phyloP scores from a whole-genome alignment of 1,284 basidiomycete species.

The Porogramme epimiltina region DNA sequence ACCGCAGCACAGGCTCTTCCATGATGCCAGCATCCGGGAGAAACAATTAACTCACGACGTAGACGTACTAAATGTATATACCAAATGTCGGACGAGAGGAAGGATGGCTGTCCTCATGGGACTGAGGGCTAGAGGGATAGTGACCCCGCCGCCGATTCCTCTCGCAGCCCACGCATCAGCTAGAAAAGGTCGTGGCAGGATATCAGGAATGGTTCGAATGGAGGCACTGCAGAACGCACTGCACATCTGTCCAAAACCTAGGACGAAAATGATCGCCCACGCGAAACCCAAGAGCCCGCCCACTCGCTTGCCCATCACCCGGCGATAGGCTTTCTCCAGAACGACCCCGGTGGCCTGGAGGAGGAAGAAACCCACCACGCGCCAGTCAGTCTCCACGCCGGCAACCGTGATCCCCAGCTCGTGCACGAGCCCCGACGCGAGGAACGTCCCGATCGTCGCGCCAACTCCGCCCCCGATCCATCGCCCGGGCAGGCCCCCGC shows the following conservation, averaged over 20 bases:
- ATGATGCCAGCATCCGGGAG: too few species aligned
- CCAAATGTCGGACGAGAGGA: not conserved
- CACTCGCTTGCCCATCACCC: slow-evolving; percentile 54
- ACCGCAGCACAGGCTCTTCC: too few species aligned
- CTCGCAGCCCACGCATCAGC: slow-evolving; percentile 67
- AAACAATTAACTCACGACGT: too few species aligned
- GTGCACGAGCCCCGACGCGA: slow-evolving; percentile 75
- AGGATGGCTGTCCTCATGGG: slow-evolving; percentile 31
- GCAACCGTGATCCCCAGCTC: slow-evolving; percentile 65
- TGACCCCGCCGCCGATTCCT: slow-evolving; percentile 62
- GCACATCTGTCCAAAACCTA: slow-evolving; percentile 61
- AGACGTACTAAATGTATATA: too few species aligned
- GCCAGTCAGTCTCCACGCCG: slow-evolving; percentile 55
- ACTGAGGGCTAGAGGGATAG: slow-evolving; percentile 62
- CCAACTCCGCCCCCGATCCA: slow-evolving; percentile 56
- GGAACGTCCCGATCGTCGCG: slow-evolving; percentile 67
- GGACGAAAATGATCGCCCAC: slow-evolving; percentile 68
- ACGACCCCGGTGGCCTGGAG: slow-evolving; percentile 62
- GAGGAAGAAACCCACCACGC: slow-evolving; percentile 60
- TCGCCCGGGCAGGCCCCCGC: slow-evolving; percentile 63
- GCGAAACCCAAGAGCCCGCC: slow-evolving; percentile 56
- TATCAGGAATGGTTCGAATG: not conserved
- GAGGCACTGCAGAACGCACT: slow-evolving; percentile 41
- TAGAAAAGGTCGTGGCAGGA: slow-evolving; percentile 32
- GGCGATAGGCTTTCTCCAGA: slow-evolving; percentile 60